Evolutionary conservation across 306 rosid genomes (phyloP), one percentile per base, ranked within the genome.

Genomic region (Arachis hypogaea): DNA sequence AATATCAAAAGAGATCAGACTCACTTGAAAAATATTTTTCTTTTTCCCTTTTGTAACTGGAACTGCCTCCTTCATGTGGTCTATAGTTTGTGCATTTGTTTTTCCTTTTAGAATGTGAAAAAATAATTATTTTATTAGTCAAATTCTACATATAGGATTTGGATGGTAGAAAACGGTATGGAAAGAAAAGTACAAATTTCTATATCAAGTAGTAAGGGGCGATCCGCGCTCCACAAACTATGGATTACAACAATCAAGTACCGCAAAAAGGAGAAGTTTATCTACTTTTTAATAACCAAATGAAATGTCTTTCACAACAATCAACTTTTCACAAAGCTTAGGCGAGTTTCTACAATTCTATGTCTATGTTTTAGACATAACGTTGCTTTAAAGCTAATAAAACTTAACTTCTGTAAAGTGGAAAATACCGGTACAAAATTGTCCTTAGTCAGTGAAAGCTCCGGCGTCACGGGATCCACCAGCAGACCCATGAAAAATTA

Each of bases 361-460:
- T 59, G 42, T 56, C 54, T 74, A 38, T 69, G 30, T 63, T 70
- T 77, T 36, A 18, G 51, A 22, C 14, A 11, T 29, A 55, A 16
- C 52, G 47, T 72, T 59, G 71, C 75, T 66, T 51, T 68, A 72
- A 67, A 72, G 52, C 79, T 28, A 72, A 72, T 33, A 33, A 33
- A 2, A 2, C 38, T 33, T 33, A 2, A 33, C 38, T 33, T 33
- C 38, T 33, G 38, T 33, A 33, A 33, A 33, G 38, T 33, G 4
- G 38, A 33, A 33, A 33, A 33, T 33, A 33, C 38, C 30, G 9
- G 12, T 69, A 44, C 45, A 51, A 51, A 51, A 51, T 42, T 45
- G 4, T 72, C 67, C 52, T 45, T 51, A 61, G 42, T 40, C 57
- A 77, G 7, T 45, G 49, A 61, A 72, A 67, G 76, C 14, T 68